Base-by-base conservation (phyloP, 2,329 filamentous ascomycete species). In the Byssothecium circinans region DNA sequence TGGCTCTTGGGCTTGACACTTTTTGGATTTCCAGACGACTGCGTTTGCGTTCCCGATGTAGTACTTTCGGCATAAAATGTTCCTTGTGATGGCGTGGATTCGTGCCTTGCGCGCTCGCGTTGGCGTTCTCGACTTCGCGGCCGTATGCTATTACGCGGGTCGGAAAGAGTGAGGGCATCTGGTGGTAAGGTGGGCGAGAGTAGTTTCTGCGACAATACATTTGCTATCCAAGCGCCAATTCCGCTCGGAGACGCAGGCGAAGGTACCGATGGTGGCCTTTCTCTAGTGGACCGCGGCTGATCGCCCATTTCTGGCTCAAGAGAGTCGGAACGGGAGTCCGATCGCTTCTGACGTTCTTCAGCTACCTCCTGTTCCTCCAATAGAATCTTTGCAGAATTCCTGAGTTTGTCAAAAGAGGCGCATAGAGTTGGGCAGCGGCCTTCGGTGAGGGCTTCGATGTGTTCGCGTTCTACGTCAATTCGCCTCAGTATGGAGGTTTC, bases 51-150 rank as follows among this genome's bases (percentile, higher is more conserved):
- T 4, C 56, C 58, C 3, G 62, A 58, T 1, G 57, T 46, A 2
- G 50, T 57, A 36, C 65, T 65, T 29, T 68, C 65, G 0, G 65
- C 58, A 41, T 62, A 65, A 27, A 68, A 68, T 0, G 65, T 68
- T 2, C 57, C 56, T 12, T 53, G 57, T 19, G 65, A 67, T 12
- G 56, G 45, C 8, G 23, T 34, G 8, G 22, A 38, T 17, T 49
- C 45, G 34, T 39, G n/a, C 12, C 29, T 32, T 14, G 8, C 29
- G 29, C 29, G 25, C 11, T 27, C 25, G 11, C 25, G 25, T 11
- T 27, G 25, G 17, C 35, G 14, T n/a, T 50, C 43, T 11, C 18
- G 52, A 41, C 11, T 50, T 18, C n/a, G 51, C 35, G 15, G 49
- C 45, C 53, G 52, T 7, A 53, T 53, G 19, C 44, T 44, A 11